Base-by-base conservation (phyloP, 768 basidiomycete species). In the Pulveroboletus sp. region DNA sequence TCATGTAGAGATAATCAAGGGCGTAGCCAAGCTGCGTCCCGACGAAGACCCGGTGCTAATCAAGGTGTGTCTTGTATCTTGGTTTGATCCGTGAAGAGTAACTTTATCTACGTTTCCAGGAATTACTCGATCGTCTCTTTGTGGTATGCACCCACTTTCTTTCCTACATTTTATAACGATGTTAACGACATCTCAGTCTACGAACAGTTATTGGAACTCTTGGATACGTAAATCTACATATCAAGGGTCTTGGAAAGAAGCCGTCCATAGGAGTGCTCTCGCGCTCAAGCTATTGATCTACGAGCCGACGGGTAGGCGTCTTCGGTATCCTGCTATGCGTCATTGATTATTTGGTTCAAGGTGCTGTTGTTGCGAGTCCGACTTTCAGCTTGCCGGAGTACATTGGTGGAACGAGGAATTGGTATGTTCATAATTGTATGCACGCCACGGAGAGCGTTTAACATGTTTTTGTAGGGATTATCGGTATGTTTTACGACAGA, bases 301-400 rank as follows among this genome's bases (percentile, higher is more conserved):
- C 60, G 93, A 95, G 63, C 93, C 93, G 2, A 96, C 90, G 2
- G 88, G 86, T 80, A 40, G 9, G 71, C 24, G 14, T 9, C 17
- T 20, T 13, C 16, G 14, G 6, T 2, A 11, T 9, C 13, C 20
- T 9, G 10, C 9, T 13, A 24, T 35, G 6, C 37, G 45, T 31
- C 39, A 27, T 24, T 44, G 12, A 47, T 17, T 19, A 42, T n/a
- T 16, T 45, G 48, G 47, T 55, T 23, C 48, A 63, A 75, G 91
- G 93, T 20, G 93, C 94, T 2, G 87, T 96, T 41, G 86, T 97
- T 8, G 95, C 95, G 0, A 93, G 91, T 54, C 93, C 95, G 1
- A 97, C 94, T 0, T 97, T 98, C 70, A 91, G 89, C 54, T 72
- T 97, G 11, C 94, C 94, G 0, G 94, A 96, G 63, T 86, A 82